Evolutionary conservation across 2,329 filamentous ascomycete species (phyloP).

Genomic region (Ceratocystis lukuohia): DNA sequence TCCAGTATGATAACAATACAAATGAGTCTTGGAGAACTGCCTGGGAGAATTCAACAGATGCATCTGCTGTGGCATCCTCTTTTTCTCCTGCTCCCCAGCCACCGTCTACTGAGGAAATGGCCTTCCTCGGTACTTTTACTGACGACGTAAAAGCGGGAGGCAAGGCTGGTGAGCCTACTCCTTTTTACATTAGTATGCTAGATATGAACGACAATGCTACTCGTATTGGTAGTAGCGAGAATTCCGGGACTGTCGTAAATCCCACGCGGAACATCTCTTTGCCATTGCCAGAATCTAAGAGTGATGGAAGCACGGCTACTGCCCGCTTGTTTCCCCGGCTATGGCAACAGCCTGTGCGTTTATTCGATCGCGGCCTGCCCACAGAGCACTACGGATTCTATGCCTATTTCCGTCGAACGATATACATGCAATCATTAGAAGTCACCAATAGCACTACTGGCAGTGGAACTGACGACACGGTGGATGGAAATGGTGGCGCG

Average conservation of each 20-base stretch:
- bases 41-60: slow-evolving; percentile 25
- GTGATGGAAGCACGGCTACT: slow-evolving; percentile 58
- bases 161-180: slow-evolving; percentile 75
- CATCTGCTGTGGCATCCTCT: not conserved
- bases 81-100: slow-evolving; percentile 39
- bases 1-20: slow-evolving; percentile 55
- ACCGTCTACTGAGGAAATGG: slow-evolving; percentile 55
- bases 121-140: slow-evolving; percentile 74
- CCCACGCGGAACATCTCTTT: slow-evolving; percentile 31
- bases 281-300: slow-evolving; percentile 47
- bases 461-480: slow-evolving; percentile 30
- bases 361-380: slow-evolving; percentile 68
- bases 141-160: slow-evolving; percentile 52
- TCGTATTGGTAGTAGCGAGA: slow-evolving; percentile 24
- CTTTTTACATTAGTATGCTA: slow-evolving; percentile 72
- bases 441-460: slow-evolving; percentile 32
- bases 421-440: slow-evolving; percentile 56
- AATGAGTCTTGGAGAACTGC: slow-evolving; percentile 31
- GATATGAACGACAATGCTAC: slow-evolving; percentile 30
- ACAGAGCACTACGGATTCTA: slow-evolving; percentile 93
- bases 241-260: slow-evolving; percentile 19
- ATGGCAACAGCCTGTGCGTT: slow-evolving; percentile 61
- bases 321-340: slow-evolving; percentile 60
- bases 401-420: slow-evolving; percentile 75
- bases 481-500: slow-evolving; percentile 37